A percentile compares a stretch with the other conserved stretches of the same genome.
Conservation (phyloP, 257 asterid genomes). For the Echium plantagineum region DNA sequence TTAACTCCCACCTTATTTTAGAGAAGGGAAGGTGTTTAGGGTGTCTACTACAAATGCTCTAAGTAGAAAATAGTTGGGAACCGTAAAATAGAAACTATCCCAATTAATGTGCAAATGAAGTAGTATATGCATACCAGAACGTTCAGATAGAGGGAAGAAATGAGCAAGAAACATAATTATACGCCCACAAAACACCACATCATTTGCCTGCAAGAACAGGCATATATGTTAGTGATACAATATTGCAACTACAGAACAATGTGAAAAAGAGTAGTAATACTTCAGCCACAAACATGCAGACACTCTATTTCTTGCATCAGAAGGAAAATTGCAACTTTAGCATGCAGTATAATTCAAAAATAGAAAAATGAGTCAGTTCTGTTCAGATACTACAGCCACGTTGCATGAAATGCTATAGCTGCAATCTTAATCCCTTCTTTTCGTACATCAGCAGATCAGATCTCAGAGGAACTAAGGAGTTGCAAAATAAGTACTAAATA, state of each 20-base stretch:
- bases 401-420: too few species aligned
- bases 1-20: too few species aligned
- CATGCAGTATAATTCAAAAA: too few species aligned
- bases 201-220: conserved; percentile 70
- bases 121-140: conserved; percentile 51
- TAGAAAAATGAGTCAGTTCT: too few species aligned
- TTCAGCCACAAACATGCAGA: background rate
- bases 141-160: conserved; percentile 93
- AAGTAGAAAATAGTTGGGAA: background rate
- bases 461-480: background rate
- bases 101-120: background rate
- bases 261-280: conserved; percentile 1
- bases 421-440: too few species aligned
- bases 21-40: too few species aligned
- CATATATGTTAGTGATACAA: conserved; percentile 2
- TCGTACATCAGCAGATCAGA: background rate
- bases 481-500: too few species aligned
- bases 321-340: background rate
- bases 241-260: conserved; percentile 8
- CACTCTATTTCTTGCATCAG: background rate
- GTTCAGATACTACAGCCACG: too few species aligned
- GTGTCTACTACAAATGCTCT: too few species aligned
- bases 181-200: conserved; percentile 96
- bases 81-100: background rate
- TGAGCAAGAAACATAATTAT: conserved; percentile 99